phyloP scores from a whole-genome alignment of 495 filamentous ascomycete species.

The Sordaria brevicollis region DNA sequence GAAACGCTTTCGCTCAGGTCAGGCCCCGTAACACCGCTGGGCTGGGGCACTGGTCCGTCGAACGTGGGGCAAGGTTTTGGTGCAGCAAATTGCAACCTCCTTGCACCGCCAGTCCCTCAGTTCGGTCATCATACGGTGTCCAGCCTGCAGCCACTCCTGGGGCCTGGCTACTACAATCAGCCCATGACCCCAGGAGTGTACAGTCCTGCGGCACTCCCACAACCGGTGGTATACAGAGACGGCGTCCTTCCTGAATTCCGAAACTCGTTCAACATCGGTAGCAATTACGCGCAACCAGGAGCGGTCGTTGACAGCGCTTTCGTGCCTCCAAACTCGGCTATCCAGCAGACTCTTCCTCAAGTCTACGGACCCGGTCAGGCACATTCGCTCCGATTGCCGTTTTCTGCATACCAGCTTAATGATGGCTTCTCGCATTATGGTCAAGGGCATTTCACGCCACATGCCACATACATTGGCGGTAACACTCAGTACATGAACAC shows the following conservation, averaged over 20 bases:
- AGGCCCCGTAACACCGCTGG: conserved; percentile 3
- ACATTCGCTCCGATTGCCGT: conserved; percentile 14
- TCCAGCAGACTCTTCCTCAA: conserved; percentile 15
- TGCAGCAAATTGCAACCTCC: conserved; percentile 6
- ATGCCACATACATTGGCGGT: conserved; percentile 9
- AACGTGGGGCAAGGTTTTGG: conserved; percentile 3
- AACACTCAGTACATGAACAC: conserved; percentile 12
- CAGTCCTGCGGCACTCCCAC: conserved; percentile 60
- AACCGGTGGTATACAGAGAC: conserved; percentile 65
- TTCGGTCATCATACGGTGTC: conserved; percentile 31
- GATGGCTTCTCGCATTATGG: conserved; percentile 20
- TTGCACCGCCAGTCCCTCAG: conserved; percentile 21
- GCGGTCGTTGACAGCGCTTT: conserved; percentile 23
- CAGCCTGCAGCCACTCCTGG: conserved; percentile 57
- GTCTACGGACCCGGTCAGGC: conserved; percentile 15
- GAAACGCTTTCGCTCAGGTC: conserved; percentile 1
- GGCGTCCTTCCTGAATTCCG: conserved; percentile 43
- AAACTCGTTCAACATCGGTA: conserved; percentile 18
- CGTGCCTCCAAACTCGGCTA: conserved; percentile 17
- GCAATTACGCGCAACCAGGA: conserved; percentile 21
- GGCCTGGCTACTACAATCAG: conserved; percentile 59
- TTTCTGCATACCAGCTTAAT: conserved; percentile 19
- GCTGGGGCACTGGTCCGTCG: conserved; percentile 12
- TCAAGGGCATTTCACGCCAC: conserved; percentile 7
- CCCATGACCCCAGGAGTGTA: conserved; percentile 58